Evolutionary conservation across 2,329 filamentous ascomycete genomes (phyloP), one percentile per base, ranked within the genome.

Genomic region (Monosporascus sp.): DNA sequence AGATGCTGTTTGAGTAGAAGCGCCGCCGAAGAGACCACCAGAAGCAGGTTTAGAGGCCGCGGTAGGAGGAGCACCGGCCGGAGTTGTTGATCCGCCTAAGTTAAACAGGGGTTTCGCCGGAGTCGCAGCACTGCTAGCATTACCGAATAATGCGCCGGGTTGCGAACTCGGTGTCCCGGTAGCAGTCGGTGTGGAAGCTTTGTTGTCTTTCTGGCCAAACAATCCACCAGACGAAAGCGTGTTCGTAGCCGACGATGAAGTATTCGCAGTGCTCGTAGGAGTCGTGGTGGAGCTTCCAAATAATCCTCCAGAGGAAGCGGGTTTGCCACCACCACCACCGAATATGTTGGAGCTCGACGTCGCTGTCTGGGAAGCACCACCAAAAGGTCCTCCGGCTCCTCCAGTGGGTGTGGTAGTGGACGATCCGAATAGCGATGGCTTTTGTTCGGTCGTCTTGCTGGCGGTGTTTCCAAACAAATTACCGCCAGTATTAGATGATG

Each of bases 41-140:
- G 54, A 56, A 31, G 67, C 56, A 20, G 70, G 63, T 47, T 70
- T 68, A 5, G 63, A 55, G 44, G 59, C 57, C 51, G 69, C 72
- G 5, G 70, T 62, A 1, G 79, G 78, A 52, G 80, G 80, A n/a
- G 76, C 74, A 37, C 80, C 80, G 22, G 79, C 79, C 17, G 80
- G 79, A 37, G 80, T 82, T 2, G 79, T 82, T 18, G 79, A 82
- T 51, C 72, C 43, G 43, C 11, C 69, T 37, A 80, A 60, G n/a
- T 63, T 59, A 52, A 80, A 75, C 50, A 71, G 55, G 17, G 77
- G 73, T 64, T 81, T 81, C n/a, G 72, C 72, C 27, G 74, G 74
- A 20, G 74, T 77, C 20, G 71, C 65, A 24, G 61, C 38, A 48
- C 54, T 58, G n/a, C 57, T 55, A 14, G 58, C 58, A 37, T 60